Evolutionary conservation across 2,329 filamentous ascomycete species (phyloP).

Genomic region (Blastomyces silverae): DNA sequence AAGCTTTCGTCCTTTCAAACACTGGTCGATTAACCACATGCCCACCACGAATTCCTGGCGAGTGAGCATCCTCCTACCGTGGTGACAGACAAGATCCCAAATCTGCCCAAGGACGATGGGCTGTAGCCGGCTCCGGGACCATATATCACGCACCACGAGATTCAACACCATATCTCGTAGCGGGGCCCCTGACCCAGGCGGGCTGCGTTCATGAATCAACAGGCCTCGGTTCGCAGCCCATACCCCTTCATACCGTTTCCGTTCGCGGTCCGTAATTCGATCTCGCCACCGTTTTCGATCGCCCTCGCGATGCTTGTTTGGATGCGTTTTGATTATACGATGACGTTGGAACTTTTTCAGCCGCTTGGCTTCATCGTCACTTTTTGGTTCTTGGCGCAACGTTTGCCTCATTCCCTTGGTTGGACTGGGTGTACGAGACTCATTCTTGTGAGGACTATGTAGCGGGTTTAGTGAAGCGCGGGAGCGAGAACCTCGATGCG

Average conservation of each 20-base stretch:
- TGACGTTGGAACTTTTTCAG: constrained; percentile 29
- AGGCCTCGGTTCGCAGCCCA: constrained; percentile 46
- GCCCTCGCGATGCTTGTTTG: constrained; percentile 45
- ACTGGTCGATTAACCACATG: constrained; percentile 47
- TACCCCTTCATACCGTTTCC: constrained; percentile 46
- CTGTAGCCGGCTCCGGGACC: constrained; percentile 43
- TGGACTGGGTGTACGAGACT: constrained; percentile 33
- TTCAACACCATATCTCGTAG: constrained; percentile 40
- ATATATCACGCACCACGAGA: constrained; percentile 45
- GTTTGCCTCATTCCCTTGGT: constrained; percentile 38
- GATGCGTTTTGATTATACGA: constrained; percentile 40
- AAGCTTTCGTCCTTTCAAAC: constrained; percentile 43
- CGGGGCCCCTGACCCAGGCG: constrained; percentile 23
- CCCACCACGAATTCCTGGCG: constrained; percentile 47
- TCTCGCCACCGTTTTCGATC: constrained; percentile 43
- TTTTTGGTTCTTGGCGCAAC: constrained; percentile 36
- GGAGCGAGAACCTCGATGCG: constrained; percentile 34
- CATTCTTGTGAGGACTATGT: constrained; percentile 28
- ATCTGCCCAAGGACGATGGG: constrained; percentile 37
- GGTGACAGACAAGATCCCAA: constrained; percentile 43
- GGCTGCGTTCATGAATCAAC: constrained; percentile 15
- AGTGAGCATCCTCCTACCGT: constrained; percentile 35
- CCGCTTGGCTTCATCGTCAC: constrained; percentile 31
- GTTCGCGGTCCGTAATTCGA: constrained; percentile 40
- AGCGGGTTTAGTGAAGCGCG: constrained; percentile 33